Percentiles rank a stretch among this genome's conserved stretches.
Evolutionary conservation across 352 stramenopile species (phyloP).

Genomic region (Phytopythium ostracodes): DNA sequence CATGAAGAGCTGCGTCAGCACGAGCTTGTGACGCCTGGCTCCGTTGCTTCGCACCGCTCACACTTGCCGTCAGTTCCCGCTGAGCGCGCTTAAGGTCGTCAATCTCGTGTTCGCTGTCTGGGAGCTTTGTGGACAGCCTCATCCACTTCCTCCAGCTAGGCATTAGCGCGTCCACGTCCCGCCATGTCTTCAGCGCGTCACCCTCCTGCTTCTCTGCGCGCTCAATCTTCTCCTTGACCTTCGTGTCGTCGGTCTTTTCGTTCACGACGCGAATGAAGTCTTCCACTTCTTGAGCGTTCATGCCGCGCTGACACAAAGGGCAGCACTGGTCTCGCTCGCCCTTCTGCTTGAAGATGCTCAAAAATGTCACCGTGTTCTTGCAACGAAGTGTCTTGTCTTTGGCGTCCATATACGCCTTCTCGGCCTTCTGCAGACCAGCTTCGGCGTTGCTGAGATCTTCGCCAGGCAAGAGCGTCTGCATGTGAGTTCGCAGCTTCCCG

Average conservation of each 20-base stretch:
- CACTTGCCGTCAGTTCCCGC: not conserved
- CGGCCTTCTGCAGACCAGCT: slow-evolving; percentile 36
- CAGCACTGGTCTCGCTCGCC: slow-evolving; percentile 78
- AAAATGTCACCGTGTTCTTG: slow-evolving; percentile 82
- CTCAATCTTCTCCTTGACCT: slow-evolving; percentile 73
- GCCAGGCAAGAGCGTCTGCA: slow-evolving; percentile 43
- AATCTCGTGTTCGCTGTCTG: slow-evolving; percentile 39
- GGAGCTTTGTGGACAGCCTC: slow-evolving; percentile 41
- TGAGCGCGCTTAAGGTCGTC: slow-evolving; percentile 32
- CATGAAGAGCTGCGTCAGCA: not conserved
- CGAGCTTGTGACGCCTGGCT: not conserved
- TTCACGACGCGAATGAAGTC: slow-evolving; percentile 60
- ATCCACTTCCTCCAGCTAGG: slow-evolving; percentile 70
- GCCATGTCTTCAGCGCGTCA: slow-evolving; percentile 46
- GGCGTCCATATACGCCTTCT: slow-evolving; percentile 65
- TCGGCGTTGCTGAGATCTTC: slow-evolving; percentile 48
- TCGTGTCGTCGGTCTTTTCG: slow-evolving; percentile 72
- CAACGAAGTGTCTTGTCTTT: slow-evolving; percentile 79
- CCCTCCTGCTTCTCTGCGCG: slow-evolving; percentile 55
- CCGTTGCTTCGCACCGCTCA: not conserved
- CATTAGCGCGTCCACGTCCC: slow-evolving; percentile 47
- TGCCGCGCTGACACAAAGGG: slow-evolving; percentile 60
- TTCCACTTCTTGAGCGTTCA: slow-evolving; percentile 54
- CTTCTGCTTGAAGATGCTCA: slow-evolving; percentile 84
- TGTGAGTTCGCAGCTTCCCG: slow-evolving; percentile 35